Percentiles rank a stretch among this genome's conserved stretches.
These are phyloP conservation scores for Xylaria sp. DNA, from an alignment of 2,329 filamentous ascomycete species.

Conservation along the genomic window DNA sequence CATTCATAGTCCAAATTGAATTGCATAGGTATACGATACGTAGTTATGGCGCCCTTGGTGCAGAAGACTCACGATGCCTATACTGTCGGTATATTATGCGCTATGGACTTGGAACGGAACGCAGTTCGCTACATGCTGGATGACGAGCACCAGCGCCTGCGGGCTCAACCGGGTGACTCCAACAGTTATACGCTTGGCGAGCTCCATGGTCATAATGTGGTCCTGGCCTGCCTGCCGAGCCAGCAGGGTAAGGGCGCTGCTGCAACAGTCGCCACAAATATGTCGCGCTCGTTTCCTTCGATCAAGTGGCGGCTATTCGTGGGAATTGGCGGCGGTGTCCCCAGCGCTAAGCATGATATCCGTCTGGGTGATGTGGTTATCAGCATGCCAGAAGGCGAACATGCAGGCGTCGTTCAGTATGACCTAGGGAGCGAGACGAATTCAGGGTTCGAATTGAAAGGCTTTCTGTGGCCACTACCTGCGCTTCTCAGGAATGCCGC, in stretches of 20 bases:
- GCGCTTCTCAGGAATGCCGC: neutral
- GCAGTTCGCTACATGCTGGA: slow-evolving; percentile 14
- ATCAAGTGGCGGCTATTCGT: slow-evolving; percentile 10
- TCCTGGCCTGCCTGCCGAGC: neutral
- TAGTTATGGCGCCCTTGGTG: neutral
- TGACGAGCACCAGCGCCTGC: neutral
- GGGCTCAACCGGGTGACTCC: neutral
- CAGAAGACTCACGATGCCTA: neutral
- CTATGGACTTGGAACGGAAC: slow-evolving; percentile 5
- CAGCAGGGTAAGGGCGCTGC: slow-evolving; percentile 10
- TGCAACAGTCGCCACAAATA: slow-evolving; percentile 12
- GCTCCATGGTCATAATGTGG: slow-evolving; percentile 2
- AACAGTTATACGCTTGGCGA: slow-evolving; percentile 9
- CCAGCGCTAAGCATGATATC: slow-evolving; percentile 3
- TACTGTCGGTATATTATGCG: slow-evolving; percentile 9
- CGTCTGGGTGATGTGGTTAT: slow-evolving; percentile 13
- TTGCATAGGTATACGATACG: neutral
- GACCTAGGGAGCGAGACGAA: neutral
- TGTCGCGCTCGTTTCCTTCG: slow-evolving; percentile 25
- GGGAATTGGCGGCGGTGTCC: slow-evolving; percentile 14
- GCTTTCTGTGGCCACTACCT: slow-evolving; percentile 1
- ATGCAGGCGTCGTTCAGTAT: slow-evolving; percentile 7
- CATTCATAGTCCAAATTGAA: neutral
- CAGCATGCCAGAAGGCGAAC: slow-evolving; percentile 4
- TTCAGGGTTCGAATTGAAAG: slow-evolving; percentile 2